Percentiles rank a stretch among this genome's conserved stretches.
These are phyloP conservation scores for Capsicum baccatum DNA, from an alignment of 257 asterid genomes.

Conservation along the genomic window DNA sequence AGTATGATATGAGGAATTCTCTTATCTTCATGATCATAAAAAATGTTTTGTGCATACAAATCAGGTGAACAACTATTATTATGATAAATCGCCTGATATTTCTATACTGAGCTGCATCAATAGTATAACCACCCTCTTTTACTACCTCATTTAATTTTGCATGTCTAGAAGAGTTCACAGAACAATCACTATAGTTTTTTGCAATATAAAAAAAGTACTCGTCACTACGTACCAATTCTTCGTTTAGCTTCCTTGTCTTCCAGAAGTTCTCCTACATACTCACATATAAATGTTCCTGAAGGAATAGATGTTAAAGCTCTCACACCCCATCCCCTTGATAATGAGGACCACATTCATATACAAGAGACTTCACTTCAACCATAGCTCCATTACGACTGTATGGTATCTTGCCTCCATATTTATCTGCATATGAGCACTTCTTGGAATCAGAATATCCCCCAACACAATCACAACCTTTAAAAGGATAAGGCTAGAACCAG, in stretches of 20 bases:
- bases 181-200: slow-evolving; percentile 49
- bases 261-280: slow-evolving; percentile 89
- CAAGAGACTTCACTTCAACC: slow-evolving; percentile 72
- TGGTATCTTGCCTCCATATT: slow-evolving; percentile 80
- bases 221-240: slow-evolving; percentile 60
- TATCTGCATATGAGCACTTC: slow-evolving; percentile 64
- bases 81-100: slow-evolving; percentile 74
- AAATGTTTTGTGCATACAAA: slow-evolving; percentile 79
- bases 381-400: slow-evolving; percentile 81
- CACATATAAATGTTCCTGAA: slow-evolving; percentile 92
- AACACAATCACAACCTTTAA: slow-evolving; percentile 73
- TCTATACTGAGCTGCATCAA: slow-evolving; percentile 73
- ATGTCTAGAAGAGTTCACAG: slow-evolving; percentile 41
- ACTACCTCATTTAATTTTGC: slow-evolving; percentile 36
- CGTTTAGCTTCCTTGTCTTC: slow-evolving; percentile 85
- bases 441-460: slow-evolving; percentile 65
- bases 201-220: slow-evolving; percentile 93
- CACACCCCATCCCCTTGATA: slow-evolving; percentile 96
- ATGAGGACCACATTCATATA: slow-evolving; percentile 87
- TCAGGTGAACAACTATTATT: slow-evolving; percentile 93
- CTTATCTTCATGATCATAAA: slow-evolving; percentile 69
- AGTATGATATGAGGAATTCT: slow-evolving; percentile 87
- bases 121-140: slow-evolving; percentile 68
- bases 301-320: slow-evolving; percentile 73
- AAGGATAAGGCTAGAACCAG: slow-evolving; percentile 53